Evolutionary conservation across 306 rosid species (phyloP).

Genomic region (Senna siamea): DNA sequence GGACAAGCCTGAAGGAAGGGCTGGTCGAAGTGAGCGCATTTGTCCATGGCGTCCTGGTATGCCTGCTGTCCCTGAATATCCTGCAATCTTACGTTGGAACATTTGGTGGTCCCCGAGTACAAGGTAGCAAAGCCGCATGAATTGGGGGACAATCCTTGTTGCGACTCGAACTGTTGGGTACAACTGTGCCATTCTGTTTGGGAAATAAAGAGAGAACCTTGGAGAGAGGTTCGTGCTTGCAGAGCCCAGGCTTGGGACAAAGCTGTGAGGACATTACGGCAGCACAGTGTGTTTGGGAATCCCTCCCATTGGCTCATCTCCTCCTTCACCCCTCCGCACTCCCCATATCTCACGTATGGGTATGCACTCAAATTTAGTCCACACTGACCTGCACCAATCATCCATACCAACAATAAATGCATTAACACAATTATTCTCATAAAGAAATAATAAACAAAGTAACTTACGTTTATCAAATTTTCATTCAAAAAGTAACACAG

Average conservation of each 20-base stretch:
- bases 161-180: conserved; percentile 27
- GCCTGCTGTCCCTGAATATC: neutral
- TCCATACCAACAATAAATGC: too few species aligned
- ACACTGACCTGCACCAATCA: conserved; percentile 52
- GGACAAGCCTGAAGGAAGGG: conserved; percentile 39
- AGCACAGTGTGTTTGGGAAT: conserved; percentile 57
- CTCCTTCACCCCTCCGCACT: conserved; percentile 44
- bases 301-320: conserved; percentile 50
- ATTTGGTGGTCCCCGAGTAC: conserved; percentile 26
- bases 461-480: too few species aligned
- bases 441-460: too few species aligned
- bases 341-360: conserved; percentile 45
- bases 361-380: conserved; percentile 42
- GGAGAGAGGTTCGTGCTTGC: neutral
- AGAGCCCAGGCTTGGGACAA: conserved; percentile 56
- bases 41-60: conserved; percentile 42
- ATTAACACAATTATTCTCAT: too few species aligned
- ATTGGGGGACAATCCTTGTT: conserved; percentile 23
- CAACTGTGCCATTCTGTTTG: conserved; percentile 49
- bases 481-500: neutral
- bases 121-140: conserved; percentile 53
- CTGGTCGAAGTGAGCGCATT: conserved; percentile 47
- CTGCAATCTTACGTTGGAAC: conserved; percentile 34
- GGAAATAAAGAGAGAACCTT: conserved; percentile 38
- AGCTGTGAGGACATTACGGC: conserved; percentile 59